phyloP scores from a whole-genome alignment of 78 protist species.

The Polysphondylium violaceum region DNA sequence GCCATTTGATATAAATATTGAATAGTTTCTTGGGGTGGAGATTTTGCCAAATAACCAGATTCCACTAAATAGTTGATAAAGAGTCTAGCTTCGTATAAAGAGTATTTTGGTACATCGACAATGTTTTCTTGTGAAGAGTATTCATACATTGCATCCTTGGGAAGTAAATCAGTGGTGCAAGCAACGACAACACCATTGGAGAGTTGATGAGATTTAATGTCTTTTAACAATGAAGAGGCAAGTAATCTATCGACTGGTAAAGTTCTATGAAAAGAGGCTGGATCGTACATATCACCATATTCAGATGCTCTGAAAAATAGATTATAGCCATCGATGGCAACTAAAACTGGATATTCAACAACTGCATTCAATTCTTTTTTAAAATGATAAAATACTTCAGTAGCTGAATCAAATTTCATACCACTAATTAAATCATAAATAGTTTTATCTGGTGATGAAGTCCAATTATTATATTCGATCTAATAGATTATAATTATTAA shows the following conservation, averaged over 20 bases:
- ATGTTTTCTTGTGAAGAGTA: constrained; percentile 1
- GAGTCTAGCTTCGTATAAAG: constrained; percentile 46
- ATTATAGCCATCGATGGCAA: constrained; percentile 64
- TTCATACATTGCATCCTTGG: constrained; percentile 3
- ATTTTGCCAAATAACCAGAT: neutral
- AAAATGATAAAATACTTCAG: constrained; percentile 58
- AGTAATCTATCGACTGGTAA: constrained; percentile 61
- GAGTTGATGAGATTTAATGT: constrained; percentile 17
- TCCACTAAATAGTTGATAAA: constrained; percentile 39
- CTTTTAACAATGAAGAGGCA: constrained; percentile 35
- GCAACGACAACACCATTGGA: constrained; percentile 70
- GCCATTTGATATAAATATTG: constrained; percentile 65
- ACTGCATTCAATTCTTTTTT: constrained; percentile 59
- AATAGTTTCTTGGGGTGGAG: constrained; percentile 65
- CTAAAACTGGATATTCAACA: constrained; percentile 60
- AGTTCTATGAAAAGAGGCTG: neutral
- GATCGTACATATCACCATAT: constrained; percentile 76
- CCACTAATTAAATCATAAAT: constrained; percentile 46
- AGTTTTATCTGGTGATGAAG: constrained; percentile 53
- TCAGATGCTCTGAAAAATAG: constrained; percentile 36
- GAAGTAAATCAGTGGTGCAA: constrained; percentile 17
- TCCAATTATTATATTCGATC: constrained; percentile 24
- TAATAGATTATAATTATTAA: constrained; percentile 2
- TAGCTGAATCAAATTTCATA: neutral
- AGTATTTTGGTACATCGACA: neutral